Conservation (phyloP, 169 alveolate genomes). For the Plasmodium gonderi region DNA sequence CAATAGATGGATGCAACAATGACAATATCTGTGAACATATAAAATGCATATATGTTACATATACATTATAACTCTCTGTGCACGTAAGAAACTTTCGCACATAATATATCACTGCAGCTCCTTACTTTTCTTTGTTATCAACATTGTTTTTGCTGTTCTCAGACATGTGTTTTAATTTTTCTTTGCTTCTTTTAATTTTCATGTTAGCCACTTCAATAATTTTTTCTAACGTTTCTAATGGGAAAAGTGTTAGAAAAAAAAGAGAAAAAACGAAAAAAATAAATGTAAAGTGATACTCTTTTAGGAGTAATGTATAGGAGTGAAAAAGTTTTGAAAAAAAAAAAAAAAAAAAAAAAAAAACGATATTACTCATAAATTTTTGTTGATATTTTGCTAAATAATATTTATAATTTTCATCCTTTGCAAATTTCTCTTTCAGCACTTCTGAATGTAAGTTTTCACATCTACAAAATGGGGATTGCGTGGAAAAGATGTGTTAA, state of each 20-base stretch:
- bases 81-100: not conserved
- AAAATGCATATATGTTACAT: not conserved
- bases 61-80: not conserved
- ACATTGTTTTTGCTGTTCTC: constrained; percentile 61
- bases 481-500: not conserved
- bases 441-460: constrained; percentile 64
- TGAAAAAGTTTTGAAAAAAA: not conserved
- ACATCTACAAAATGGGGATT: constrained; percentile 28
- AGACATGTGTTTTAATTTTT: constrained; percentile 61
- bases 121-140: constrained; percentile 78
- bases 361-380: constrained; percentile 72
- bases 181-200: constrained; percentile 52
- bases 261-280: not conserved
- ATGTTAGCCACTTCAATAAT: constrained; percentile 48
- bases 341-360: not conserved
- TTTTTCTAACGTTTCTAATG: constrained; percentile 20
- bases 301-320: not conserved
- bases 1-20: not conserved
- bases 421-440: constrained; percentile 58
- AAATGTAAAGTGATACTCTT: not conserved
- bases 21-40: not conserved
- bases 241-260: too few relatives aligned
- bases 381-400: constrained; percentile 61
- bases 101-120: not conserved
- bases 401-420: constrained; percentile 61